Base-by-base conservation (phyloP, 805 yeast species). In the Tetrapisispora namnaoensis region DNA sequence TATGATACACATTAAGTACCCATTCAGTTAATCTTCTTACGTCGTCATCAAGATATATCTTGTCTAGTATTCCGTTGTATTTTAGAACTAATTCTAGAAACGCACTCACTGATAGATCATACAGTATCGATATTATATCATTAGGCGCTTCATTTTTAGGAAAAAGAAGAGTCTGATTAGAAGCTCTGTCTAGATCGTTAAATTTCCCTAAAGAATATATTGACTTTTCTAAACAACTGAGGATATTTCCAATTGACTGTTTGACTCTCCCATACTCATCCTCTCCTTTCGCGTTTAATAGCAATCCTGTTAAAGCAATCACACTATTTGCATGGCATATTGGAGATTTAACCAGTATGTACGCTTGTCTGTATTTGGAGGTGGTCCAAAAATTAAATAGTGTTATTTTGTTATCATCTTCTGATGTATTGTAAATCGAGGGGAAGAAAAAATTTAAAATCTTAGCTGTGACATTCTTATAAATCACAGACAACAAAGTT, bases 1-100 rank as follows among this genome's bases (percentile, higher is more conserved):
- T 21, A 2, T 21, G 28, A 18, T 43, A 41, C n/a, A 41, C 27
- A 16, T 83, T 88, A 48, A 82, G 73, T 28, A 84, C 83, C 82
- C 86, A 79, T 59, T 81, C 81, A n/a, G 86, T 87, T 52, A 84
- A 69, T 53, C 77, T 78, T 57, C 78, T 78, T 4, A 84, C 86
- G 42, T 79, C 78, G 4, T 82, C 78, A 46, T 78, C 73, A 41
- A 85, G 67, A 24, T 78, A 72, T 53, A 83, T 73, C 55, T 83
- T 88, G 59, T 82, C 82, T 51, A 85, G 65, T 43, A 78, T 72
- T 37, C 70, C 74, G 59, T 82, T 82, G 62, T 80, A 84, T 54
- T 76, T 75, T 37, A 83, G 68, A 30, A 85, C 82, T 41, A 84
- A 71, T 51, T 79, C 80, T 57, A 78, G 76, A 59, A 83, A 83